Conservation (phyloP, 371 early-diverging fungal species). For the Mucor sp. region DNA sequence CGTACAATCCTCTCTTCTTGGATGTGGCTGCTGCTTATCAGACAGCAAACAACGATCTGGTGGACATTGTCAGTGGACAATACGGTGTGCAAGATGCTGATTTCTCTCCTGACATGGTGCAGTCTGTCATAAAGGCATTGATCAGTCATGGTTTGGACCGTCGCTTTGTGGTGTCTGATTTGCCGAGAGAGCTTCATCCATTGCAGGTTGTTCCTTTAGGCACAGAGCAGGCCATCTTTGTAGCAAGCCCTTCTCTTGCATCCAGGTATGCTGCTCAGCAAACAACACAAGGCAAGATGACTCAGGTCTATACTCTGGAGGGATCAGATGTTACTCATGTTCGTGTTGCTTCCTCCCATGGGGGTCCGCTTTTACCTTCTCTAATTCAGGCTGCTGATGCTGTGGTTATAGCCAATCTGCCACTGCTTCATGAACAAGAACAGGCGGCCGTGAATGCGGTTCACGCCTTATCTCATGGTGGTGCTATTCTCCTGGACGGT, state of each 20-base stretch:
- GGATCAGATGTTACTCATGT: conserved; percentile 13
- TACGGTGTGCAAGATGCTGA: conserved; percentile 46
- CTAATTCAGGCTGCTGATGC: conserved; percentile 19
- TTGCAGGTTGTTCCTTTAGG: background rate
- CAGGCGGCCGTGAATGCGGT: conserved; percentile 8
- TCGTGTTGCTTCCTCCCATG: conserved; percentile 6
- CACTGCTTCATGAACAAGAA: background rate
- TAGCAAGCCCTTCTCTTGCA: conserved; percentile 12
- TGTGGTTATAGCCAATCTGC: conserved; percentile 12
- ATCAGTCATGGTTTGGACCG: conserved; percentile 24
- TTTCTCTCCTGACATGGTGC: conserved; percentile 41
- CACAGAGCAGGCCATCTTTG: conserved; percentile 19
- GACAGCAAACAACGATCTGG: conserved; percentile 41
- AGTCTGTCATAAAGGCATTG: conserved; percentile 28
- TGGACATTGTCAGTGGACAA: conserved; percentile 51
- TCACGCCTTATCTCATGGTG: background rate
- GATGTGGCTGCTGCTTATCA: conserved; percentile 72
- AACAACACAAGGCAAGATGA: background rate
- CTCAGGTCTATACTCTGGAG: conserved; percentile 20
- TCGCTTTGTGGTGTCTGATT: conserved; percentile 36
- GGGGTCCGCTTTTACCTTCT: conserved; percentile 18
- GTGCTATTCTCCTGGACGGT: conserved; percentile 20
- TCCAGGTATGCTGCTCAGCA: background rate
- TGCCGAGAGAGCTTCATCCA: background rate
- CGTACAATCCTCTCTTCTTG: conserved; percentile 76